Conservation (phyloP, 2,329 filamentous ascomycete species). For the Aspergillus oerlinghausenensis region DNA sequence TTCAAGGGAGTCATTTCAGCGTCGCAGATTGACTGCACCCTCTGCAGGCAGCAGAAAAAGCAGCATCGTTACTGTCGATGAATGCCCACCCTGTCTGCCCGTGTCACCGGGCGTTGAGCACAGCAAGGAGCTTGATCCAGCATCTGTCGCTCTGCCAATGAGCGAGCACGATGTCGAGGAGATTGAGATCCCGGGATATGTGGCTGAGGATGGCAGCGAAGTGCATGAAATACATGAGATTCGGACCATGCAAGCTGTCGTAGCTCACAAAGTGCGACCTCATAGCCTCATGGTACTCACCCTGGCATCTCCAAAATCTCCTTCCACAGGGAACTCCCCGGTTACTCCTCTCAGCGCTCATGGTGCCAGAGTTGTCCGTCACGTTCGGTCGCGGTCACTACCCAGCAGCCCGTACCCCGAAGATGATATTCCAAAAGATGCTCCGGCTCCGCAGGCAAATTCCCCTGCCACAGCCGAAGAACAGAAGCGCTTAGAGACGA, state of each 20-base stretch:
- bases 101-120: conserved; percentile 12
- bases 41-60: conserved; percentile 33
- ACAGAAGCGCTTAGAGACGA: conserved; percentile 31
- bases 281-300: conserved; percentile 41
- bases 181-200: conserved; percentile 72
- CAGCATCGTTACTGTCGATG: conserved; percentile 34
- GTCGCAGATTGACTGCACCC: conserved; percentile 21
- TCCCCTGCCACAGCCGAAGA: conserved; percentile 25
- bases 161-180: conserved; percentile 52
- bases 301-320: conserved; percentile 26
- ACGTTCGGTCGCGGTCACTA: conserved; percentile 47
- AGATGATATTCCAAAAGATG: conserved; percentile 7
- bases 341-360: conserved; percentile 19
- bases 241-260: conserved; percentile 32
- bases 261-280: conserved; percentile 40
- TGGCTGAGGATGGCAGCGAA: conserved; percentile 54
- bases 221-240: conserved; percentile 11
- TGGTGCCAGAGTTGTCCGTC: conserved; percentile 22
- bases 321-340: conserved; percentile 22
- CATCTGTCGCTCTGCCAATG: conserved; percentile 28
- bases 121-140: conserved; percentile 26
- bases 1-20: conserved; percentile 37
- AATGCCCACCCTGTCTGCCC: conserved; percentile 13
- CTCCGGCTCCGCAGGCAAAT: conserved; percentile 14
- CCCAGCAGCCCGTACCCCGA: conserved; percentile 37